These are phyloP conservation scores for Suillus spraguei DNA, from an alignment of 768 basidiomycete genomes.

Conservation along the genomic window DNA sequence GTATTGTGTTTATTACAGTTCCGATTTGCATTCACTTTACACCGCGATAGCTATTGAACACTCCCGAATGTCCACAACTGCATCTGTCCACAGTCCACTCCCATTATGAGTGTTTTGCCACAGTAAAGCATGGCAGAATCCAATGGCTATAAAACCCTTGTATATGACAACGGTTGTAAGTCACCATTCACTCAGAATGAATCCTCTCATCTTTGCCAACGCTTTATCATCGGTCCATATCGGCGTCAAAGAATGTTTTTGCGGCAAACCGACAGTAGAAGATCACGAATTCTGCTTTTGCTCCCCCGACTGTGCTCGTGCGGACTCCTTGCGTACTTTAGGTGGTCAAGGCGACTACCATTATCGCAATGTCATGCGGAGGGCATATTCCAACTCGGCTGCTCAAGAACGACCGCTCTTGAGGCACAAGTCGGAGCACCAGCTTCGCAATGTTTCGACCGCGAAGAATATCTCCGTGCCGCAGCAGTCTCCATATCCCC, in stretches of 20 bases:
- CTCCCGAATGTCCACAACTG: background rate
- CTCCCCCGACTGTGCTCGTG: slow-evolving; percentile 28
- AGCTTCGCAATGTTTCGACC: slow-evolving; percentile 2
- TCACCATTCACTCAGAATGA: background rate
- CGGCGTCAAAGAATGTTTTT: slow-evolving; percentile 22
- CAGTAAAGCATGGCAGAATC: background rate
- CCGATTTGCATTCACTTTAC: background rate
- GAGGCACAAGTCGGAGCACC: slow-evolving; percentile 19
- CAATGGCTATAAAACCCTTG: background rate
- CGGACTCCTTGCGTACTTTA: slow-evolving; percentile 30
- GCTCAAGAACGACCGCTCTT: slow-evolving; percentile 9
- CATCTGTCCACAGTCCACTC: background rate
- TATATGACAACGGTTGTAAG: background rate
- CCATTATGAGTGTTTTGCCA: background rate
- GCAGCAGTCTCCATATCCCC: background rate
- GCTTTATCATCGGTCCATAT: slow-evolving; percentile 17
- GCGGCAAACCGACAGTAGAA: slow-evolving; percentile 24
- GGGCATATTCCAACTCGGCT: slow-evolving; percentile 15
- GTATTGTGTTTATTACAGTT: background rate
- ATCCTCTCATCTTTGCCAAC: slow-evolving; percentile 5
- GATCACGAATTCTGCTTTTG: slow-evolving; percentile 34
- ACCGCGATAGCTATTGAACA: background rate
- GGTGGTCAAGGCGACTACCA: slow-evolving; percentile 21
- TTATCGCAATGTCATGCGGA: slow-evolving; percentile 26
- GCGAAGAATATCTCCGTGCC: slow-evolving; percentile 1